Evolutionary conservation across 257 asterid species (phyloP).

Genomic region (Solanum rostratum): DNA sequence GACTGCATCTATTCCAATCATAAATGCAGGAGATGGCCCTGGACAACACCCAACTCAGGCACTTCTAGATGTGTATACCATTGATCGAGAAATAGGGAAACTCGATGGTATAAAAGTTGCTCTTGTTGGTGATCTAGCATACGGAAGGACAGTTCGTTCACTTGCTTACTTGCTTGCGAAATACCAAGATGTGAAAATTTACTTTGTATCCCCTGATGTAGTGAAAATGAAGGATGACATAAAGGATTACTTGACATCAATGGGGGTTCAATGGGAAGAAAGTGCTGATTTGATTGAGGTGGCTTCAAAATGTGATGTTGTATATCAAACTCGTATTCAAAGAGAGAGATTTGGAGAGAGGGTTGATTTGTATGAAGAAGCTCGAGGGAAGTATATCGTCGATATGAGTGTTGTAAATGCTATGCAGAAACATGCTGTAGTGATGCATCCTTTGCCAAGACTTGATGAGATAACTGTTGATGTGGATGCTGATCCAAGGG

Average conservation of each 20-base stretch:
- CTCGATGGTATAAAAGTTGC: conserved; percentile 87
- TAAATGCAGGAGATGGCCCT: conserved; percentile 98
- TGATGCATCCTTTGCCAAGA: conserved; percentile 94
- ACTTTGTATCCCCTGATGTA: conserved; percentile 80
- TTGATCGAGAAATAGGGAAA: conserved; percentile 78
- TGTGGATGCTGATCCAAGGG: conserved; percentile 74
- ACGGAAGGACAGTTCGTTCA: conserved; percentile 89
- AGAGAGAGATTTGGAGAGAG: conserved; percentile 79
- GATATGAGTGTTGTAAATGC: conserved; percentile 37
- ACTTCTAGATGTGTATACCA: conserved; percentile 76
- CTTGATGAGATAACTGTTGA: conserved; percentile 89
- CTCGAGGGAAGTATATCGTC: conserved; percentile 83
- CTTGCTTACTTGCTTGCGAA: conserved; percentile 80
- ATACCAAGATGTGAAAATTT: conserved; percentile 67
- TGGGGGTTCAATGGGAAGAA: conserved; percentile 87
- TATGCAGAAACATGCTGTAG: conserved; percentile 86
- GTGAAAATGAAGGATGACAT: conserved; percentile 98
- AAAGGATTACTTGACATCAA: conserved; percentile 72
- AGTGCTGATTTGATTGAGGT: conserved; percentile 63
- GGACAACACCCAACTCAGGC: conserved; percentile 99
- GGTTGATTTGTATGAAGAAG: conserved; percentile 66
- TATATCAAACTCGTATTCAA: conserved; percentile 81
- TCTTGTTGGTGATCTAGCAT: conserved; percentile 94
- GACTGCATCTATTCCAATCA: conserved; percentile 72
- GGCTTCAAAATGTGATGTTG: conserved; percentile 84